Percentiles rank a stretch among this genome's conserved stretches.
Conservation (phyloP, 192 early-diverging fungal genomes). For the Coemansia umbellata region DNA sequence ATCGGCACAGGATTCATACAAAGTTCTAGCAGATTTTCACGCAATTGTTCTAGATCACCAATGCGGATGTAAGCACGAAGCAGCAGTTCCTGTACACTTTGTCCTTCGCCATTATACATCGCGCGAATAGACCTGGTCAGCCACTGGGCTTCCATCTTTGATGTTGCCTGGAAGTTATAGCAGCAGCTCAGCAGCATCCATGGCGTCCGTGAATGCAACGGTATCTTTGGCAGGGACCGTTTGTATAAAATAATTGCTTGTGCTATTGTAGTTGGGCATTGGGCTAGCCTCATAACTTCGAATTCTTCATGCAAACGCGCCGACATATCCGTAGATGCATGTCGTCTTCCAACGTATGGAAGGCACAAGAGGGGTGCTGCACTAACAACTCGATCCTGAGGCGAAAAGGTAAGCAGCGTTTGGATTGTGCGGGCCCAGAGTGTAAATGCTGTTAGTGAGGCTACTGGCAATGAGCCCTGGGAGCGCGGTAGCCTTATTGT, state of each 20-base stretch:
- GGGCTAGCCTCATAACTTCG: slow-evolving; percentile 21
- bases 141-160: slow-evolving; percentile 6
- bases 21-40: slow-evolving; percentile 8
- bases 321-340: background rate
- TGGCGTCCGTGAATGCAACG: slow-evolving; percentile 28
- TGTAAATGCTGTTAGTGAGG: slow-evolving; percentile 28
- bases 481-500: slow-evolving; percentile 26
- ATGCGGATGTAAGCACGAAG: slow-evolving; percentile 26
- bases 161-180: slow-evolving; percentile 6
- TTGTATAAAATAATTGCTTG: slow-evolving; percentile 29
- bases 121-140: slow-evolving; percentile 16
- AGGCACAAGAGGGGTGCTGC: slow-evolving; percentile 24
- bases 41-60: slow-evolving; percentile 18
- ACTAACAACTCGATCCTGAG: slow-evolving; percentile 36
- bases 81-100: slow-evolving; percentile 24
- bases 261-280: slow-evolving; percentile 15
- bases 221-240: slow-evolving; percentile 2
- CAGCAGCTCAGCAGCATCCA: slow-evolving; percentile 42
- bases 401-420: slow-evolving; percentile 32
- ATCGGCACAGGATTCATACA: slow-evolving; percentile 10
- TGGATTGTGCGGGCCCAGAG: slow-evolving; percentile 42
- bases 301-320: slow-evolving; percentile 3
- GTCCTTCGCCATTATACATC: slow-evolving; percentile 1
- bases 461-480: slow-evolving; percentile 34
- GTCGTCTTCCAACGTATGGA: background rate